These are phyloP conservation scores for Sutorius australiensis DNA, from an alignment of 768 basidiomycete species.

Conservation along the genomic window DNA sequence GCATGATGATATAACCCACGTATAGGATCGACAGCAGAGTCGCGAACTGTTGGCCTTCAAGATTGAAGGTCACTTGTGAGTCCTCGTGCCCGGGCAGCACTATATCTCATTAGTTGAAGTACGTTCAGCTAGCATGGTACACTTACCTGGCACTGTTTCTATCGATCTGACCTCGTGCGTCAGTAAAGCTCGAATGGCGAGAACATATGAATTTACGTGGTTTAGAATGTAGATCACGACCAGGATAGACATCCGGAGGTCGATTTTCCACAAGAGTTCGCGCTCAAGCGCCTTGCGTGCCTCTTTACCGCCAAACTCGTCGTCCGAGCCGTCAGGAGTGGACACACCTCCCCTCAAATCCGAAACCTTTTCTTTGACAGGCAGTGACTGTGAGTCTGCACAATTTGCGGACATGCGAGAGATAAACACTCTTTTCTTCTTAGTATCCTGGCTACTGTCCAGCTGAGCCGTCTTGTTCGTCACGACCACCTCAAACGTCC, in stretches of 20 bases:
- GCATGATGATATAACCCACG: conserved; percentile 49
- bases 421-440: neutral
- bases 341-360: neutral
- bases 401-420: conserved; percentile 12
- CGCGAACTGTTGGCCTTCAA: conserved; percentile 58
- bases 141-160: conserved; percentile 65
- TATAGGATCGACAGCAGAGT: conserved; percentile 68
- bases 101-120: conserved; percentile 22
- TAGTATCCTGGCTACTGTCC: neutral
- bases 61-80: conserved; percentile 60
- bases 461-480: neutral
- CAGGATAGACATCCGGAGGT: conserved; percentile 53
- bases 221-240: conserved; percentile 39
- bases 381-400: conserved; percentile 1
- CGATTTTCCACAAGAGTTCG: conserved; percentile 52
- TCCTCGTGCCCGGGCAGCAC: conserved; percentile 66
- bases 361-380: conserved; percentile 1
- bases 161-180: conserved; percentile 45
- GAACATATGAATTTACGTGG: conserved; percentile 23
- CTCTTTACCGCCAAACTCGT: conserved; percentile 49
- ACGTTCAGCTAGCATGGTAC: neutral
- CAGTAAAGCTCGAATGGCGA: neutral
- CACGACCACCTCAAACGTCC: neutral
- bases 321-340: conserved; percentile 22
- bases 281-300: conserved; percentile 46